Evolutionary conservation across 768 basidiomycete species (phyloP).

Genomic region (Daedaleopsis nitida): DNA sequence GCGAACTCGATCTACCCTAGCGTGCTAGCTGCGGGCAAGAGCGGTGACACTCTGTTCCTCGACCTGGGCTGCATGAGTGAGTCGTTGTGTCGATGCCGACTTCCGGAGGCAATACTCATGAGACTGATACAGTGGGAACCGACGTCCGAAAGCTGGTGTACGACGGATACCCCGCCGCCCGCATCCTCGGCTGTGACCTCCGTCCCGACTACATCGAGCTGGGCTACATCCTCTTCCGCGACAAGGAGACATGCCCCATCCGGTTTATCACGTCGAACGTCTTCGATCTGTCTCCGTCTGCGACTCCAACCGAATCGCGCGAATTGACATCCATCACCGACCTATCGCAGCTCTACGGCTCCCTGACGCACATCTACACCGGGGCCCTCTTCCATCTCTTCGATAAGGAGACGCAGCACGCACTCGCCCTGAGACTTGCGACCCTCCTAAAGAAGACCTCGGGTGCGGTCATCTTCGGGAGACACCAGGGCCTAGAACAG

Average conservation of each 20-base stretch:
- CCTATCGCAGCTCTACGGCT: conserved; percentile 28
- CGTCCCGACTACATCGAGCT: conserved; percentile 32
- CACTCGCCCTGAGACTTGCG: conserved; percentile 31
- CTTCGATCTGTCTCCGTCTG: conserved; percentile 25
- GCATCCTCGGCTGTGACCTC: conserved; percentile 33
- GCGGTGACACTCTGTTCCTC: conserved; percentile 27
- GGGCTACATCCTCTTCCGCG: conserved; percentile 32
- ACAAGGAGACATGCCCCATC: conserved; percentile 25
- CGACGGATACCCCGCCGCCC: conserved; percentile 34
- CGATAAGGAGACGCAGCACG: conserved; percentile 35
- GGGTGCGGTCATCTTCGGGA: conserved; percentile 35
- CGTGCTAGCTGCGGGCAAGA: conserved; percentile 28
- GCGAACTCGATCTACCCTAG: conserved; percentile 28
- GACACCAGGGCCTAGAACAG: conserved; percentile 31
- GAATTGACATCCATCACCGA: conserved; percentile 13
- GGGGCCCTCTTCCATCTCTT: conserved; percentile 41
- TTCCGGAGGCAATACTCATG: background rate
- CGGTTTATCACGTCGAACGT: conserved; percentile 35
- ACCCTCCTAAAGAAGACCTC: conserved; percentile 25
- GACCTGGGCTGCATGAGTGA: conserved; percentile 38
- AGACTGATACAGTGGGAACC: conserved; percentile 30
- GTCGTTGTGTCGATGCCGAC: conserved; percentile 5
- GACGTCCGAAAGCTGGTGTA: conserved; percentile 36
- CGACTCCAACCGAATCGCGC: background rate
- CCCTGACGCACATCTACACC: conserved; percentile 32